Percentiles rank a stretch among this genome's conserved stretches.
Conservation (phyloP, 192 early-diverging fungal genomes). For the Backusella sp. region DNA sequence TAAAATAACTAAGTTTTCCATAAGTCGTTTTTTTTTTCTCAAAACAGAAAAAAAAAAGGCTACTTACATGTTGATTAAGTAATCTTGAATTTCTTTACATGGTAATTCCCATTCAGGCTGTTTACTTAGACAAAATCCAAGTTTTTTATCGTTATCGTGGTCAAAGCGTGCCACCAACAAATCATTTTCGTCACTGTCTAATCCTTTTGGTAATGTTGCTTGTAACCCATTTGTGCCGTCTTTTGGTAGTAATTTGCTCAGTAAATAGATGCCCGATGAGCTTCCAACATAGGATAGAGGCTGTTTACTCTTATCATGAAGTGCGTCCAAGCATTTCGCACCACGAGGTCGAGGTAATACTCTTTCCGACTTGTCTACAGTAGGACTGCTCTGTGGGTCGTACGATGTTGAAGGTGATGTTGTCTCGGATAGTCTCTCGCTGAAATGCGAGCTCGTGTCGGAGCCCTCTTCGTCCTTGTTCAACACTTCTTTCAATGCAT, state of each 20-base stretch:
- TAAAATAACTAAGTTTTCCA: not conserved
- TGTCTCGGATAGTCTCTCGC: not conserved
- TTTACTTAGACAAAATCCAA: not conserved
- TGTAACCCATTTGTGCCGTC: not conserved
- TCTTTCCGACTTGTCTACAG: not conserved
- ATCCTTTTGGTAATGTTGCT: not conserved
- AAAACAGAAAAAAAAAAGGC: not conserved
- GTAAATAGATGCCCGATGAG: conserved; percentile 28
- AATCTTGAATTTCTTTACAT: conserved; percentile 18
- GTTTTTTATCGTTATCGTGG: not conserved
- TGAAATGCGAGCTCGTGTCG: not conserved
- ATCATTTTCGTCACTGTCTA: conserved; percentile 18
- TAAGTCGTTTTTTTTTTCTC: not conserved
- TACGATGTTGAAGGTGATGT: not conserved
- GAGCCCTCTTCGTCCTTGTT: not conserved
- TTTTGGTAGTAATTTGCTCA: conserved; percentile 18
- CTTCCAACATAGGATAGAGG: conserved; percentile 24
- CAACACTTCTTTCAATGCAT: not conserved
- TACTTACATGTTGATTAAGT: conserved; percentile 28
- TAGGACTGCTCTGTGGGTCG: not conserved
- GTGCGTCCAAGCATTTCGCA: not conserved
- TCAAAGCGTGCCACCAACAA: conserved; percentile 10
- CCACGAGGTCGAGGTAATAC: not conserved
- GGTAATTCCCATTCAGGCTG: conserved; percentile 20
- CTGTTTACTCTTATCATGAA: not conserved